Evolutionary conservation across 1,284 basidiomycete species (phyloP).

Genomic region (Tilletia walkeri): DNA sequence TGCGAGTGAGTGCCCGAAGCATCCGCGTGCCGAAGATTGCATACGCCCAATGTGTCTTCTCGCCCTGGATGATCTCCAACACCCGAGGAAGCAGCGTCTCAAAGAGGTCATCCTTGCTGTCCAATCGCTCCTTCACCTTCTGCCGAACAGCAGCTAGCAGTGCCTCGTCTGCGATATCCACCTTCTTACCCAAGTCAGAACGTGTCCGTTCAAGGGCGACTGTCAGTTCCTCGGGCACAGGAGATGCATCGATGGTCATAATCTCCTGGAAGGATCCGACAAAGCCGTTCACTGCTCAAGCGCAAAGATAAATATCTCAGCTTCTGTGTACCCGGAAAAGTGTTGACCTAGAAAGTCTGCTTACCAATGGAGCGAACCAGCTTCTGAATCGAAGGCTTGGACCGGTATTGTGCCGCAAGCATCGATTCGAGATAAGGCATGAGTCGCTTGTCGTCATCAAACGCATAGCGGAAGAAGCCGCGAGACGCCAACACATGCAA

Average conservation of each 20-base stretch:
- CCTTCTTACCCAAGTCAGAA: neutral
- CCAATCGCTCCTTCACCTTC: conserved; percentile 47
- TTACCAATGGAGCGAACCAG: conserved; percentile 66
- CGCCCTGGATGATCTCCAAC: conserved; percentile 67
- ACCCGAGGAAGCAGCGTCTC: conserved; percentile 64
- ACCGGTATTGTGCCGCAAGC: conserved; percentile 82
- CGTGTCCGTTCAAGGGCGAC: neutral
- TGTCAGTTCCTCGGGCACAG: neutral
- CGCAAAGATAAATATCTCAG: neutral
- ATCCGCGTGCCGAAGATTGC: conserved; percentile 74
- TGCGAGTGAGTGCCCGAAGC: conserved; percentile 69
- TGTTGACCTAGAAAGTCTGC: neutral
- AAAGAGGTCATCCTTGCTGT: conserved; percentile 55
- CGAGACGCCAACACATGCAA: conserved; percentile 82
- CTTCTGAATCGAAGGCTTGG: conserved; percentile 88
- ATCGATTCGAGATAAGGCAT: conserved; percentile 69
- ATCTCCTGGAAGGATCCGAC: conserved; percentile 53
- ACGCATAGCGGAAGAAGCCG: conserved; percentile 58
- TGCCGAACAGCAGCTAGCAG: conserved; percentile 52
- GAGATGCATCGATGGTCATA: conserved; percentile 35
- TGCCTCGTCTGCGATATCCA: conserved; percentile 26
- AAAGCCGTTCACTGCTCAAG: conserved; percentile 63
- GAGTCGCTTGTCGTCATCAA: conserved; percentile 69
- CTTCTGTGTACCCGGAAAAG: too few relatives aligned
- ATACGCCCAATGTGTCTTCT: conserved; percentile 88